A percentile compares a stretch with the other conserved stretches of the same genome.
Evolutionary conservation across 1,284 basidiomycete species (phyloP).

Genomic region (Meira nashicola): DNA sequence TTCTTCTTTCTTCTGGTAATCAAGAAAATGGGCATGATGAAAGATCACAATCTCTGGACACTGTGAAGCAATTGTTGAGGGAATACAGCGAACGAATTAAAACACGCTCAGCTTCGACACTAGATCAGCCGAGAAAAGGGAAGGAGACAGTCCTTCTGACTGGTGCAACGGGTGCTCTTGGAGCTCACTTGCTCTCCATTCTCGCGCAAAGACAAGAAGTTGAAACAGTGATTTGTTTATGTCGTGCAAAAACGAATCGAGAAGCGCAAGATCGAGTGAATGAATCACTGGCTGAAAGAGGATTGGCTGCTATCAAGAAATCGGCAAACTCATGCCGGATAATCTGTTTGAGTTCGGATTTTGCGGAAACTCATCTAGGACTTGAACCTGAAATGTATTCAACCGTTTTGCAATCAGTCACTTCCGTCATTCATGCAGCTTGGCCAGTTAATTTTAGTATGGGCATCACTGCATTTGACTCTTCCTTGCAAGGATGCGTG

Average conservation of each 20-base stretch:
- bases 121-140: too few species aligned
- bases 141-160: slow-evolving; percentile 21
- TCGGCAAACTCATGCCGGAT: neutral
- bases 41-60: too few species aligned
- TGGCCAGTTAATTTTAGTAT: slow-evolving; percentile 2
- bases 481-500: neutral
- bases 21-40: too few species aligned
- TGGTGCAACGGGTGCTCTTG: slow-evolving; percentile 33
- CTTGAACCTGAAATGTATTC: neutral
- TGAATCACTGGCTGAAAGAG: neutral
- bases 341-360: neutral
- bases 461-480: neutral
- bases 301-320: neutral
- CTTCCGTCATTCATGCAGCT: neutral
- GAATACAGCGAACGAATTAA: too few species aligned
- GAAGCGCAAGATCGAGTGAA: neutral
- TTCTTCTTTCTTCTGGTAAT: too few species aligned
- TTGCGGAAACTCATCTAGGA: neutral
- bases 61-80: too few species aligned
- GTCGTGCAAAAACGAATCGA: neutral
- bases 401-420: neutral
- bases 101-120: too few species aligned
- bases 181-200: slow-evolving; percentile 22
- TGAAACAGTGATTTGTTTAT: neutral
- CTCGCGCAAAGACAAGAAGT: neutral